Conservation (phyloP, 2,329 filamentous ascomycete genomes). For the Aspergillus latus region DNA sequence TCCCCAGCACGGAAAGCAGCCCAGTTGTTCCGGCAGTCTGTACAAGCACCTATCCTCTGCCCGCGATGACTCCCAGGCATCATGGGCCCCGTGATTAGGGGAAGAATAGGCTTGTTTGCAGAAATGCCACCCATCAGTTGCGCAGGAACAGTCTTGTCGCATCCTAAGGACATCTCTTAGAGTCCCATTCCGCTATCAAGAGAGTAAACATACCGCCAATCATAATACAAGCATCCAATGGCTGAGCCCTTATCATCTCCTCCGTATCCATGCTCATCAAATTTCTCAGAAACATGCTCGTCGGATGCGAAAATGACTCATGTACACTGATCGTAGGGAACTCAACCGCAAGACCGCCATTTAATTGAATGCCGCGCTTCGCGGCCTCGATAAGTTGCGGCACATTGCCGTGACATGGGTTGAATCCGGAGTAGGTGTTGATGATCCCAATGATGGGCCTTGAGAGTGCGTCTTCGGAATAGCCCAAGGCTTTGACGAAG, state of each 20-base stretch:
- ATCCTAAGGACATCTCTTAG: slow-evolving; percentile 50
- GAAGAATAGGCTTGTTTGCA: slow-evolving; percentile 69
- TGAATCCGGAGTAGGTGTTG: slow-evolving; percentile 72
- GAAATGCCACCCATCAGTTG: slow-evolving; percentile 75
- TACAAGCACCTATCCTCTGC: slow-evolving; percentile 68
- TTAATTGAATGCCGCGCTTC: slow-evolving; percentile 66
- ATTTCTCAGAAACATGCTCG: slow-evolving; percentile 73
- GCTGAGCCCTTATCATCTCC: slow-evolving; percentile 73
- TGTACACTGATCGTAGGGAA: slow-evolving; percentile 73
- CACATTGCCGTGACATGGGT: slow-evolving; percentile 71
- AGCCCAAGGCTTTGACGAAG: slow-evolving; percentile 75
- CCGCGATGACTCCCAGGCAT: slow-evolving; percentile 69
- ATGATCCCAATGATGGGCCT: slow-evolving; percentile 72
- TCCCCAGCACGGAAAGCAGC: slow-evolving; percentile 64
- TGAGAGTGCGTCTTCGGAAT: slow-evolving; percentile 68
- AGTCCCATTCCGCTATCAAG: neutral
- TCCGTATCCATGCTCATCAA: slow-evolving; percentile 79
- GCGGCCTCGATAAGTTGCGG: slow-evolving; percentile 70
- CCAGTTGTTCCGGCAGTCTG: slow-evolving; percentile 74
- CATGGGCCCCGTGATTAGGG: slow-evolving; percentile 71
- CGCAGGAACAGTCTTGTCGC: slow-evolving; percentile 72
- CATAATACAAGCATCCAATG: slow-evolving; percentile 65
- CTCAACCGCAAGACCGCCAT: slow-evolving; percentile 67
- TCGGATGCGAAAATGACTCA: slow-evolving; percentile 68
- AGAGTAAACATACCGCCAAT: slow-evolving; percentile 54